These are phyloP conservation scores for Penicillium italicum DNA, from an alignment of 2,329 filamentous ascomycete genomes.

Conservation along the genomic window DNA sequence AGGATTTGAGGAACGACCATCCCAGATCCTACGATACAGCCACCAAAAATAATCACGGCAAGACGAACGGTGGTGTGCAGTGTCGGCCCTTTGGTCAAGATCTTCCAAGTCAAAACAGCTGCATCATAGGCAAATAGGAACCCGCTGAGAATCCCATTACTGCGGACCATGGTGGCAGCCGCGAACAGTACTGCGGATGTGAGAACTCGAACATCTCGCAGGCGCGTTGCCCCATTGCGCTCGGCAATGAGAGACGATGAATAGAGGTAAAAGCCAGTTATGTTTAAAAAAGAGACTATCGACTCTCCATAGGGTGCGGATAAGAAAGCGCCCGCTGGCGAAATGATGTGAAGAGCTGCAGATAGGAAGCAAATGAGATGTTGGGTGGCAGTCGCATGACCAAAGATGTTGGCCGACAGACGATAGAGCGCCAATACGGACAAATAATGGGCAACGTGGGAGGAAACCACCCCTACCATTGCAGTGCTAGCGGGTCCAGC, in stretches of 20 bases:
- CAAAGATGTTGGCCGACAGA: conserved; percentile 58
- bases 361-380: conserved; percentile 54
- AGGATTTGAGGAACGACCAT: conserved; percentile 68
- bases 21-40: conserved; percentile 63
- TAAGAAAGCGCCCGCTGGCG: conserved; percentile 84
- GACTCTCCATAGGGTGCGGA: conserved; percentile 82
- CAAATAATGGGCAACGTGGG: conserved; percentile 71
- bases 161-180: conserved; percentile 68
- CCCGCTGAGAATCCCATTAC: conserved; percentile 83
- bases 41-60: conserved; percentile 60
- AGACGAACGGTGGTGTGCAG: conserved; percentile 52
- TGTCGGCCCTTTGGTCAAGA: conserved; percentile 39
- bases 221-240: conserved; percentile 23
- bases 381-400: conserved; percentile 28
- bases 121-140: conserved; percentile 67
- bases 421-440: conserved; percentile 70
- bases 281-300: conserved; percentile 71
- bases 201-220: conserved; percentile 52
- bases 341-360: conserved; percentile 73
- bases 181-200: conserved; percentile 67
- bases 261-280: conserved; percentile 69
- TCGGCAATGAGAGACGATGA: conserved; percentile 44
- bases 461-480: conserved; percentile 61
- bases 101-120: conserved; percentile 40
- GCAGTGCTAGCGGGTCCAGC: conserved; percentile 25